phyloP scores from a whole-genome alignment of 768 basidiomycete species.

The Pulveroboletus sp. region DNA sequence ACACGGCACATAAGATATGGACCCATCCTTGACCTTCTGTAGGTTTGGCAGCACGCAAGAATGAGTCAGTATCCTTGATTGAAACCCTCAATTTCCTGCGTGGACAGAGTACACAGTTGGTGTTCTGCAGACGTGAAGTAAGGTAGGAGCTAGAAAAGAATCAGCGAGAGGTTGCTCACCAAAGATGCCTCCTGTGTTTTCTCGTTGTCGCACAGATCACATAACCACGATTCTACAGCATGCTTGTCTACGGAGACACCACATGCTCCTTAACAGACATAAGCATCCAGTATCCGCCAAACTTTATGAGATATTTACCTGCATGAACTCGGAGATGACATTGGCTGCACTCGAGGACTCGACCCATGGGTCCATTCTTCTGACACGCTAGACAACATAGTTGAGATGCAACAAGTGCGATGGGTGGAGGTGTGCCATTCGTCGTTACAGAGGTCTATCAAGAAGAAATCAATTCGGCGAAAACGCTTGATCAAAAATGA shows the following conservation, averaged over 20 bases:
- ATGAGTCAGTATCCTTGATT: conserved; percentile 54
- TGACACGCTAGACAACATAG: conserved; percentile 72
- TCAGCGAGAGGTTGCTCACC: conserved; percentile 38
- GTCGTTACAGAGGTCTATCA: conserved; percentile 37
- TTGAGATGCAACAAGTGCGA: conserved; percentile 49
- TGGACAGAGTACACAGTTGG: conserved; percentile 85
- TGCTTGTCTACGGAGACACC: conserved; percentile 65
- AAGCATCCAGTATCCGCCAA: neutral
- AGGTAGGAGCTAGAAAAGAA: neutral
- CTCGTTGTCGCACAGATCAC: conserved; percentile 85
- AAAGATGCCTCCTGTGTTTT: conserved; percentile 77
- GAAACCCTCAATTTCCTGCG: conserved; percentile 34
- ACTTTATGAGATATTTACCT: conserved; percentile 37
- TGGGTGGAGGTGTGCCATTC: conserved; percentile 59
- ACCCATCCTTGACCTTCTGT: conserved; percentile 94
- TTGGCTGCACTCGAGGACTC: conserved; percentile 76
- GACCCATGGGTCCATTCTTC: conserved; percentile 68
- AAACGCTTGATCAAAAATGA: conserved; percentile 2
- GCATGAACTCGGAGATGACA: conserved; percentile 80
- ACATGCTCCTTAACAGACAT: conserved; percentile 46
- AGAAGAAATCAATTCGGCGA: neutral
- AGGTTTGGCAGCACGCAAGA: conserved; percentile 75
- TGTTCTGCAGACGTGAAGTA: conserved; percentile 44
- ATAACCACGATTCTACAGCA: conserved; percentile 71
- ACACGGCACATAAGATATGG: conserved; percentile 86